These are phyloP conservation scores for Puccinia brachypodii DNA, from an alignment of 1,284 basidiomycete species.

Conservation along the genomic window DNA sequence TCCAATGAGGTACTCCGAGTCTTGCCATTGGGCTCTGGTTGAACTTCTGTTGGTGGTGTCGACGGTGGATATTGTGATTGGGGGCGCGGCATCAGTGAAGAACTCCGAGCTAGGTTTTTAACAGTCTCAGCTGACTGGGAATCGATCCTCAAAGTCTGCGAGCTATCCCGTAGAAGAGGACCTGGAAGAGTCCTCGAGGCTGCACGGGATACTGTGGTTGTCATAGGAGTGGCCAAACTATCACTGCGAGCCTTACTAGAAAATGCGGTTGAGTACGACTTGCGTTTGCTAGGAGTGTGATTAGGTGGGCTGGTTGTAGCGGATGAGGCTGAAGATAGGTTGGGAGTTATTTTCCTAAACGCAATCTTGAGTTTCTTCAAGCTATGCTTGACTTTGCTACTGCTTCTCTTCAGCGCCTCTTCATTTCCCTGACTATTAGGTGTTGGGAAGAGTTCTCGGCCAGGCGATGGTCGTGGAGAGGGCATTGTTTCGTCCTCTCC, in stretches of 20 bases:
- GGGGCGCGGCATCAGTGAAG: conserved; percentile 8
- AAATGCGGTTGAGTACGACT: conserved; percentile 28
- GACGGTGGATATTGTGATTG: conserved; percentile 18
- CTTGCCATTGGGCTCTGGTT: neutral
- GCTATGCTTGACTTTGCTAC: conserved; percentile 35
- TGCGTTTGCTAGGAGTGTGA: conserved; percentile 4
- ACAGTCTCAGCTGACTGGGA: conserved; percentile 11
- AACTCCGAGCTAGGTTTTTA: conserved; percentile 3
- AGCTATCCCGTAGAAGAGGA: conserved; percentile 7
- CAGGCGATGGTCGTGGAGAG: neutral
- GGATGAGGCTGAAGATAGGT: conserved; percentile 11
- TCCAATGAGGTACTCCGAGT: conserved; percentile 41
- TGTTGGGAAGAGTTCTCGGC: neutral
- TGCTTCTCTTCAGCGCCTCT: conserved; percentile 3
- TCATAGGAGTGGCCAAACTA: neutral
- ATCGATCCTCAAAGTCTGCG: neutral
- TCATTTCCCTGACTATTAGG: conserved; percentile 6
- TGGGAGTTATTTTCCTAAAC: conserved; percentile 41
- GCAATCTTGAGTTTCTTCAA: conserved; percentile 48
- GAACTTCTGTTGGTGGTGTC: neutral
- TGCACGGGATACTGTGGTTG: conserved; percentile 34
- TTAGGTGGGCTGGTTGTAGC: neutral
- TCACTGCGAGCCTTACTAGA: neutral
- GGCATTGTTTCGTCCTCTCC: conserved; percentile 42
- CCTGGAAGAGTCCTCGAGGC: conserved; percentile 34